These are phyloP conservation scores for Penicillium oxalicum DNA, from an alignment of 2,329 filamentous ascomycete genomes.

Conservation along the genomic window DNA sequence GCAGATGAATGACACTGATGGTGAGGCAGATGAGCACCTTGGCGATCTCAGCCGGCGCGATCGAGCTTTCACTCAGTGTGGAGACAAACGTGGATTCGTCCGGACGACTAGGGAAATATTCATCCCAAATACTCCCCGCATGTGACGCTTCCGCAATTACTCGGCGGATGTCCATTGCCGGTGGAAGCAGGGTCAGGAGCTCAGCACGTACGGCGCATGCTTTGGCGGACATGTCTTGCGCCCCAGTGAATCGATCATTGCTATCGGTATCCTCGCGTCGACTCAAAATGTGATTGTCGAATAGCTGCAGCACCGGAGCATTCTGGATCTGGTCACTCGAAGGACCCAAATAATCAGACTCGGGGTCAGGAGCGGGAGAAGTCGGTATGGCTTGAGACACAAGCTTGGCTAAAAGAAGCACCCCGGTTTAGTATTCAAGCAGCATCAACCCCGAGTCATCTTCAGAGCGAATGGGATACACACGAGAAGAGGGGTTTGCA, in stretches of 20 bases:
- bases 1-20: conserved; percentile 40
- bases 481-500: conserved; percentile 1
- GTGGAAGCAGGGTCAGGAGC: conserved; percentile 32
- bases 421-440: not conserved
- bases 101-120: conserved; percentile 30
- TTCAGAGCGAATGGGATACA: not conserved
- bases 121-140: conserved; percentile 30
- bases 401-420: conserved; percentile 6
- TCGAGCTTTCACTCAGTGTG: conserved; percentile 9
- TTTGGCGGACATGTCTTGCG: conserved; percentile 24
- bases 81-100: conserved; percentile 2
- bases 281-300: conserved; percentile 35
- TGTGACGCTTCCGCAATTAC: conserved; percentile 28
- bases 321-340: conserved; percentile 26
- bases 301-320: conserved; percentile 34
- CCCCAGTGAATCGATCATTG: conserved; percentile 19
- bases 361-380: conserved; percentile 9
- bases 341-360: conserved; percentile 18
- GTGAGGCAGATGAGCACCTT: conserved; percentile 43
- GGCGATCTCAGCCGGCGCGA: conserved; percentile 34
- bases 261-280: conserved; percentile 25
- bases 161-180: conserved; percentile 25
- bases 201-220: conserved; percentile 21
- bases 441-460: not conserved
- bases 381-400: conserved; percentile 2